Evolutionary conservation across 73 alveolate genomes (phyloP).

Genomic region (Paramecium biaurelia): DNA sequence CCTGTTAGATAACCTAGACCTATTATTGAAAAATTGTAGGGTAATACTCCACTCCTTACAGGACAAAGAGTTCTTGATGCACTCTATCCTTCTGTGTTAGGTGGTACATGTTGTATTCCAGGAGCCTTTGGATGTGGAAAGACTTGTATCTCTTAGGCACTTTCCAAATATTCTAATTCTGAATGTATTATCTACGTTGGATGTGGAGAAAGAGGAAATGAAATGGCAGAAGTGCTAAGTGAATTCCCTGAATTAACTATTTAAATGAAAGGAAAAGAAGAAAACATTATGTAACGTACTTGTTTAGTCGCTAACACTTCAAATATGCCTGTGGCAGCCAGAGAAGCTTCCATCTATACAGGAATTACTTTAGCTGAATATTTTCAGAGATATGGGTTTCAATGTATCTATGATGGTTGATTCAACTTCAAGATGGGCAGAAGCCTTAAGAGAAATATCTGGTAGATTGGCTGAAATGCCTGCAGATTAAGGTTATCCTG

Average conservation of each 20-base stretch:
- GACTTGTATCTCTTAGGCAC: constrained; percentile 97
- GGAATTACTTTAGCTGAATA: constrained; percentile 99
- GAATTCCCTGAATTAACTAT: constrained; percentile 97
- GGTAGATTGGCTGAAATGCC: constrained; percentile 99
- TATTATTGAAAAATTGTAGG: constrained; percentile 83
- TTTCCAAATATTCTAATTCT: constrained; percentile 95
- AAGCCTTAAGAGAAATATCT: constrained; percentile 99
- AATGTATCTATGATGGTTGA: constrained; percentile 99
- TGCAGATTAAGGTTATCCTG: constrained; percentile 99
- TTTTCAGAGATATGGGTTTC: constrained; percentile 99
- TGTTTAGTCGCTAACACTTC: constrained; percentile 98
- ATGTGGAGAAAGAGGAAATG: constrained; percentile 99
- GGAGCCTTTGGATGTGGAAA: constrained; percentile 99
- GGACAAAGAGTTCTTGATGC: constrained; percentile 97
- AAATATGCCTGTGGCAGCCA: constrained; percentile 99
- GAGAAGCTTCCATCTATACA: constrained; percentile 98
- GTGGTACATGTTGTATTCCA: constrained; percentile 99
- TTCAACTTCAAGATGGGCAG: constrained; percentile 99
- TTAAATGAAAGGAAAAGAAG: constrained; percentile 85
- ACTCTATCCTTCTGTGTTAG: constrained; percentile 95
- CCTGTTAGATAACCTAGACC: constrained; percentile 95
- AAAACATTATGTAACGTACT: constrained; percentile 96
- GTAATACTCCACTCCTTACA: constrained; percentile 85
- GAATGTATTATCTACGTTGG: constrained; percentile 97
- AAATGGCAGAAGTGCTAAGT: constrained; percentile 98